phyloP scores from a whole-genome alignment of 2,329 filamentous ascomycete genomes.

The Nigrospora osmanthi region DNA sequence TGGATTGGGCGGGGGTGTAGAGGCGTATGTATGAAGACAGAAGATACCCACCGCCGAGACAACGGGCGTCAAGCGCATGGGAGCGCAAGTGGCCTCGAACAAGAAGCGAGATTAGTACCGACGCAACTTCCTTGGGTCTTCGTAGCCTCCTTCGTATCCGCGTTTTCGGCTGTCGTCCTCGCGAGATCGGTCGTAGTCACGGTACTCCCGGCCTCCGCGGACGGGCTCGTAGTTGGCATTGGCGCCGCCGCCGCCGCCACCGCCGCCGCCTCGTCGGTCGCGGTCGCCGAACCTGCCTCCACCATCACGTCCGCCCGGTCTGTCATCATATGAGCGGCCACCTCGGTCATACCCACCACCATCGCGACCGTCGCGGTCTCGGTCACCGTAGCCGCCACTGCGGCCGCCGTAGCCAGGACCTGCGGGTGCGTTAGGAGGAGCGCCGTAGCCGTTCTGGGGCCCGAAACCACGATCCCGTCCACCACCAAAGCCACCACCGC shows the following conservation, averaged over 20 bases:
- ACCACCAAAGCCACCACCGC: slow-evolving; percentile 47
- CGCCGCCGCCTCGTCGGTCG: slow-evolving; percentile 23
- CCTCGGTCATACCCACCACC: slow-evolving; percentile 49
- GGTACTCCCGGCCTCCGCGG: slow-evolving; percentile 55
- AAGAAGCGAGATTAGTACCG: slow-evolving; percentile 42
- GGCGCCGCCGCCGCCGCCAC: slow-evolving; percentile 30
- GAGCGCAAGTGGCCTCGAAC: not conserved
- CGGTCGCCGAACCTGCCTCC: slow-evolving; percentile 22
- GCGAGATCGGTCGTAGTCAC: slow-evolving; percentile 43
- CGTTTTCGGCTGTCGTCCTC: slow-evolving; percentile 58
- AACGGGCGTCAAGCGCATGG: slow-evolving; percentile 11
- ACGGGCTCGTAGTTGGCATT: slow-evolving; percentile 83
- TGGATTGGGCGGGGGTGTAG: slow-evolving; percentile 15
- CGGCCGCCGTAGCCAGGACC: slow-evolving; percentile 46
- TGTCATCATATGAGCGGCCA: slow-evolving; percentile 55
- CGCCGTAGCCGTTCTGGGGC: slow-evolving; percentile 38
- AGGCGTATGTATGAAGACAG: slow-evolving; percentile 22
- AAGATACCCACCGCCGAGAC: slow-evolving; percentile 38
- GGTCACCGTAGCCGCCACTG: slow-evolving; percentile 24
- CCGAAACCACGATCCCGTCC: slow-evolving; percentile 37
- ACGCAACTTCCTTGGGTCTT: slow-evolving; percentile 64
- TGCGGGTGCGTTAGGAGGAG: slow-evolving; percentile 53
- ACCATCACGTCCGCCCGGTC: slow-evolving; percentile 42
- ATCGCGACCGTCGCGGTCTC: slow-evolving; percentile 33
- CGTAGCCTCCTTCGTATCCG: slow-evolving; percentile 70